A percentile compares a stretch with the other conserved stretches of the same genome.
These are phyloP conservation scores for Alternaria hordeiaustralica DNA, from an alignment of 2,329 filamentous ascomycete genomes.

Conservation along the genomic window DNA sequence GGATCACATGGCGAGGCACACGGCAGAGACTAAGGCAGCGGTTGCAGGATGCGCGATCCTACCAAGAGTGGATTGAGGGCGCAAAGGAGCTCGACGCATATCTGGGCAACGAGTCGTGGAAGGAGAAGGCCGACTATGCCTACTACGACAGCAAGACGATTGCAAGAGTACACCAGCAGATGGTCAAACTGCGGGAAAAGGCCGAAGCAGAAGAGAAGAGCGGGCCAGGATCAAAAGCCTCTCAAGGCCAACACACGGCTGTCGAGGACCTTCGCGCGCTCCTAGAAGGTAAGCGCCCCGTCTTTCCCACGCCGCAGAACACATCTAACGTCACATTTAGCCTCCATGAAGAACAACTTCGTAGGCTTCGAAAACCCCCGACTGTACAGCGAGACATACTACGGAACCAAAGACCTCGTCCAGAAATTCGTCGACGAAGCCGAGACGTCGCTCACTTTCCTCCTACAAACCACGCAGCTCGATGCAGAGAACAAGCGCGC, in stretches of 20 bases:
- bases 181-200: constrained; percentile 66
- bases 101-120: constrained; percentile 82
- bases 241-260: constrained; percentile 52
- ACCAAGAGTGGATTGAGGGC: constrained; percentile 81
- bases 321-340: constrained; percentile 39
- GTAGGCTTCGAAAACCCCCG: constrained; percentile 91
- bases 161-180: constrained; percentile 75
- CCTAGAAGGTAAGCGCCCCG: constrained; percentile 61
- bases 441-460: constrained; percentile 69
- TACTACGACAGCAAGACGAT: constrained; percentile 92
- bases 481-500: constrained; percentile 74
- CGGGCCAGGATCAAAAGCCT: constrained; percentile 27
- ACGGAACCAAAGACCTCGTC: constrained; percentile 92
- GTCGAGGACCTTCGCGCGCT: constrained; percentile 79
- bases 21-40: constrained; percentile 73
- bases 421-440: constrained; percentile 91
- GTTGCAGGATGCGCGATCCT: constrained; percentile 74
- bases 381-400: constrained; percentile 97
- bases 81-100: constrained; percentile 81
- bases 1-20: constrained; percentile 84
- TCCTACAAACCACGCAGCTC: constrained; percentile 72
- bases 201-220: constrained; percentile 64
- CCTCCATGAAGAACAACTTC: constrained; percentile 97
- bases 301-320: background rate
- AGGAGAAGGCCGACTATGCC: constrained; percentile 72